These are phyloP conservation scores for Leptomonas pyrrhocoris DNA, from an alignment of 208 protist genomes.

Conservation along the genomic window DNA sequence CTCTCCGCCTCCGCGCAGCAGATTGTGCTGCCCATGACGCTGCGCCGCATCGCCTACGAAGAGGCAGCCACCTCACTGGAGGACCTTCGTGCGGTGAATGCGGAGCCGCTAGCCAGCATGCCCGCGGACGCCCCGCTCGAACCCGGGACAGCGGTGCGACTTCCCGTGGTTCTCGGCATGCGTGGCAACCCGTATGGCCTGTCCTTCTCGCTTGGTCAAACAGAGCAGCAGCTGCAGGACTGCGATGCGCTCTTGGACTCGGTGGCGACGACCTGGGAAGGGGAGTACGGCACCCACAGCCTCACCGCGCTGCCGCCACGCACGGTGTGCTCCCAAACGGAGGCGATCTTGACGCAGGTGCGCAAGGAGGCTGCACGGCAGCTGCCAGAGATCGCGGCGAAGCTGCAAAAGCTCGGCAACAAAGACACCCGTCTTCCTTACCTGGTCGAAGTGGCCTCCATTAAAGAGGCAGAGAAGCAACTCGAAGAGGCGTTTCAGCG, in stretches of 20 bases:
- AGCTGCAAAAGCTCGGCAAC: slow-evolving; percentile 33
- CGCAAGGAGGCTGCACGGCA: slow-evolving; percentile 59
- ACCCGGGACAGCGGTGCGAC: slow-evolving; percentile 48
- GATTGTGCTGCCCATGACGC: slow-evolving; percentile 13
- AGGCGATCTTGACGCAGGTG: slow-evolving; percentile 48
- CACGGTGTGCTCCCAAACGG: slow-evolving; percentile 53
- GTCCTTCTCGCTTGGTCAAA: slow-evolving; percentile 47
- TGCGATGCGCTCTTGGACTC: slow-evolving; percentile 43
- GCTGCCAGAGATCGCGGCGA: slow-evolving; percentile 37
- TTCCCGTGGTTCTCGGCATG: slow-evolving; percentile 37
- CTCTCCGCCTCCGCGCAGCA: background rate
- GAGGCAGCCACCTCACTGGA: slow-evolving; percentile 33
- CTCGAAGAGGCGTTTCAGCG: slow-evolving; percentile 38
- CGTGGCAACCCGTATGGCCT: slow-evolving; percentile 35
- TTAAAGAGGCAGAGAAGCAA: slow-evolving; percentile 34
- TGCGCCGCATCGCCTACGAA: slow-evolving; percentile 38
- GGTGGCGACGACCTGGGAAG: slow-evolving; percentile 28
- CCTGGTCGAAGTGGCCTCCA: slow-evolving; percentile 60
- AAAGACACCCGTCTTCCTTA: slow-evolving; percentile 47
- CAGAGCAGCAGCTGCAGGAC: slow-evolving; percentile 47
- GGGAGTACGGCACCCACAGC: slow-evolving; percentile 15
- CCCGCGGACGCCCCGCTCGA: slow-evolving; percentile 35
- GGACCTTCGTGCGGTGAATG: slow-evolving; percentile 66
- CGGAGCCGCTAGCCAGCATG: slow-evolving; percentile 31
- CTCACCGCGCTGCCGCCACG: slow-evolving; percentile 45